Evolutionary conservation across 805 yeast genomes (phyloP).

Genomic region (Millerozyma acaciae): DNA sequence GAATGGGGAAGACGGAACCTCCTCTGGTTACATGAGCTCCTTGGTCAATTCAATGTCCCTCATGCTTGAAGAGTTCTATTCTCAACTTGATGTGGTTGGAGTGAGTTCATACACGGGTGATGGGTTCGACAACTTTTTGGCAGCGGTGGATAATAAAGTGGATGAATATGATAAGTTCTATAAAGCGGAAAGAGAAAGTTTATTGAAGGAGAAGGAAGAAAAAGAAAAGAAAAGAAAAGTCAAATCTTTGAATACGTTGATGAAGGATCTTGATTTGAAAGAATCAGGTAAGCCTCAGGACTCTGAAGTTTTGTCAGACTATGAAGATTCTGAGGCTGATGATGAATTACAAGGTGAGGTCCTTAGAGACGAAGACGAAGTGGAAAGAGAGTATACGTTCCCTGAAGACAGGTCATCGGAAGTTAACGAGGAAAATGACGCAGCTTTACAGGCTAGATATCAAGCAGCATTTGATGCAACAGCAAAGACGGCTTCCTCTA

Average conservation of each 20-base stretch:
- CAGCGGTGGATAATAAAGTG: slow-evolving; percentile 80
- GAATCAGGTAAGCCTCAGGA: slow-evolving; percentile 29
- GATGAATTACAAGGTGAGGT: slow-evolving; percentile 46
- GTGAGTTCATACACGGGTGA: slow-evolving; percentile 91
- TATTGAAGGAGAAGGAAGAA: slow-evolving; percentile 70
- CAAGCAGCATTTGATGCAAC: slow-evolving; percentile 66
- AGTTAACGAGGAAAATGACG: slow-evolving; percentile 44
- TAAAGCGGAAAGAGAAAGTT: slow-evolving; percentile 79
- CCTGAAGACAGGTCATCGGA: slow-evolving; percentile 65
- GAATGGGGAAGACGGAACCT: slow-evolving; percentile 55
- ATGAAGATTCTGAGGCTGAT: slow-evolving; percentile 47
- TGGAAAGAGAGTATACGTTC: slow-evolving; percentile 64
- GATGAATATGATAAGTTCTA: slow-evolving; percentile 84
- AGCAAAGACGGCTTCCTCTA: slow-evolving; percentile 57
- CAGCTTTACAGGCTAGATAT: slow-evolving; percentile 61
- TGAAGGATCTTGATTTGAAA: slow-evolving; percentile 81
- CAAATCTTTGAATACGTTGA: slow-evolving; percentile 62
- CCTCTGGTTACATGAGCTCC: slow-evolving; percentile 91
- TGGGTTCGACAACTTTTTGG: slow-evolving; percentile 87
- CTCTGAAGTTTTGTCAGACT: slow-evolving; percentile 51
- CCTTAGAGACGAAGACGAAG: slow-evolving; percentile 44
- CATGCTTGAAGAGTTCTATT: slow-evolving; percentile 93
- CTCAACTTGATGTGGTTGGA: slow-evolving; percentile 87
- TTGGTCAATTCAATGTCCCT: slow-evolving; percentile 91
- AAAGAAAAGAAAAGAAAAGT: slow-evolving; percentile 71